Conservation (phyloP, 2,329 filamentous ascomycete species). For the Arachnomyces sp. region DNA sequence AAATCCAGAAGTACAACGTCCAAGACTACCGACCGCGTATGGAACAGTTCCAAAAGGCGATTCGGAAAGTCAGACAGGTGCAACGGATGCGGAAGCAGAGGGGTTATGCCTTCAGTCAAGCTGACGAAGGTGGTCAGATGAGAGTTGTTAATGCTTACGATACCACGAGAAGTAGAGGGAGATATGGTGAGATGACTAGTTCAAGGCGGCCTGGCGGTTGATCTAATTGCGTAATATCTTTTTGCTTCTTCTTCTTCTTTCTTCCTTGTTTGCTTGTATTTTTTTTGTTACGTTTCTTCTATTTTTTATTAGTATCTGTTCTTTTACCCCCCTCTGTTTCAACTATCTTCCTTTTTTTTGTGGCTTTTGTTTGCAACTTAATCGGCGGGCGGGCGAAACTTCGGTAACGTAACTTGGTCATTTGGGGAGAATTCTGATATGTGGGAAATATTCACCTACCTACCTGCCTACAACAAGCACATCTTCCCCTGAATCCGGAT, state of each 20-base stretch:
- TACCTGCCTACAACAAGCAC: too few relatives aligned
- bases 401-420: too few relatives aligned
- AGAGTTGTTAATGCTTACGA: conserved; percentile 95
- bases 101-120: conserved; percentile 95
- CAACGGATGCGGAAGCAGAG: conserved; percentile 99
- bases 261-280: conserved; percentile 2
- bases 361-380: too few relatives aligned
- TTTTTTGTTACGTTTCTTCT: conserved; percentile 3
- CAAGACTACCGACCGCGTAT: conserved; percentile 97
- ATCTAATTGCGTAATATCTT: conserved; percentile 14
- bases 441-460: too few relatives aligned
- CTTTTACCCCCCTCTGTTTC: too few relatives aligned
- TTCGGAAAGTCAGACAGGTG: conserved; percentile 94
- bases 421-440: too few relatives aligned
- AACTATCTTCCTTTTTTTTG: too few relatives aligned
- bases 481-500: too few relatives aligned
- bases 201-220: conserved; percentile 33
- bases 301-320: too few relatives aligned
- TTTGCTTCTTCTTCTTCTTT: conserved; percentile 12
- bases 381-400: too few relatives aligned
- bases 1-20: conserved; percentile 99
- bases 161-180: conserved; percentile 81
- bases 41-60: conserved; percentile 99
- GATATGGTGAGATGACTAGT: conserved; percentile 90
- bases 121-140: conserved; percentile 83